Evolutionary conservation across 345 rosid species (phyloP).

Genomic region (Syzygium grande): DNA sequence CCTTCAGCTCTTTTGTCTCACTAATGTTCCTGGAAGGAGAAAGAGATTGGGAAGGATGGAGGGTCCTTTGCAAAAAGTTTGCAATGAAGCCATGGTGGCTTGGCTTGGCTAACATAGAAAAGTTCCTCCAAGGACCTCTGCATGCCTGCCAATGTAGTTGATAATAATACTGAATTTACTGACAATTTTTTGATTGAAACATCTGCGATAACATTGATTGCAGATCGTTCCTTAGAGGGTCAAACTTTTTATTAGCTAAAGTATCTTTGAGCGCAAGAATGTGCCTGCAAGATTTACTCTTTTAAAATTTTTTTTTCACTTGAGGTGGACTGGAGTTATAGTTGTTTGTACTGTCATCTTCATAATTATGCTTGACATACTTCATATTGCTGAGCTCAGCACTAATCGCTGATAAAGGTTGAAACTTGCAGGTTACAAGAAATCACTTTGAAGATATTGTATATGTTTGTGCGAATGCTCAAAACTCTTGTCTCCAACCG

Average conservation of each 20-base stretch:
- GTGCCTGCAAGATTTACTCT: neutral
- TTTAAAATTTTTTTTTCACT: neutral
- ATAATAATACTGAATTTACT: neutral
- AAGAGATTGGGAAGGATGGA: neutral
- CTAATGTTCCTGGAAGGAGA: neutral
- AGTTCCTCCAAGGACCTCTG: neutral
- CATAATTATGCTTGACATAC: neutral
- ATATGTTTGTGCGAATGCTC: constrained; percentile 28
- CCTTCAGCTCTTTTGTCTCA: neutral
- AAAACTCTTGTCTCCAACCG: constrained; percentile 26
- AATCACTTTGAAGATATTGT: constrained; percentile 78
- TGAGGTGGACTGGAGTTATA: neutral
- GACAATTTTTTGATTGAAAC: neutral
- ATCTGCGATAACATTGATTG: neutral
- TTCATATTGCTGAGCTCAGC: neutral
- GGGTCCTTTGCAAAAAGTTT: neutral
- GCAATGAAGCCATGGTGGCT: neutral
- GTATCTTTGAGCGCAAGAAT: neutral
- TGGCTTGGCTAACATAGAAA: neutral
- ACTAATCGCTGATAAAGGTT: neutral
- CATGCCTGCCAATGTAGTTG: neutral
- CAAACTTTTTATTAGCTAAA: neutral
- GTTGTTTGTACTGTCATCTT: neutral
- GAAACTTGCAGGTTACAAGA: constrained; percentile 34
- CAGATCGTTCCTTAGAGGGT: neutral